A percentile compares a stretch with the other conserved stretches of the same genome.
These are phyloP conservation scores for Magnusiomyces suaveolens DNA, from an alignment of 1,139 yeast species.

Conservation along the genomic window DNA sequence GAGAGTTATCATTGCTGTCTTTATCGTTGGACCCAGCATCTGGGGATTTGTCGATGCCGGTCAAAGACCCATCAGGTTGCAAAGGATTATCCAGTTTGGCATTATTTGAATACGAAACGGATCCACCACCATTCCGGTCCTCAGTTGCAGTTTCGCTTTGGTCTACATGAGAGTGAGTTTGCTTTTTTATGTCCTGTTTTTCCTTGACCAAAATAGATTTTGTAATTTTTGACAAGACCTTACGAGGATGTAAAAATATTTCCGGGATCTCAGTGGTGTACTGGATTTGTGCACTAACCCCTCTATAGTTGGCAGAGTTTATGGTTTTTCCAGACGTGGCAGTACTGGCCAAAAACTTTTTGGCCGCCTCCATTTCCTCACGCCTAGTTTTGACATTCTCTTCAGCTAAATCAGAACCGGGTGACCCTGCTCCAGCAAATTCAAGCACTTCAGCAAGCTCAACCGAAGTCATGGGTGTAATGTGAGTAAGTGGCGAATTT, in stretches of 20 bases:
- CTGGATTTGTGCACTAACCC: conserved; percentile 18
- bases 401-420: background rate
- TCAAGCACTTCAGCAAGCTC: background rate
- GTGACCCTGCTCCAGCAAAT: background rate
- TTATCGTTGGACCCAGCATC: too few relatives aligned
- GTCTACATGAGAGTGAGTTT: too few relatives aligned
- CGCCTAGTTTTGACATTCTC: background rate
- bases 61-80: too few relatives aligned
- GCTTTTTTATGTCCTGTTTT: too few relatives aligned
- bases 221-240: background rate
- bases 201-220: too few relatives aligned
- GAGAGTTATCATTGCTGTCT: background rate
- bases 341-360: background rate
- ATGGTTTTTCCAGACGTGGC: background rate
- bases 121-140: too few relatives aligned
- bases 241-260: conserved; percentile 37
- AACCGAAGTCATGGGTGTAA: background rate
- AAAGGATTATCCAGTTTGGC: too few relatives aligned
- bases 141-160: too few relatives aligned
- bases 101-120: too few relatives aligned
- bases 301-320: too few relatives aligned
- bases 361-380: background rate
- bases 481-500: background rate
- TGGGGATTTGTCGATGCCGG: too few relatives aligned
- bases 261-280: conserved; percentile 67